Evolutionary conservation across 441 rosid species (phyloP).

Genomic region (Viola pubescens): DNA sequence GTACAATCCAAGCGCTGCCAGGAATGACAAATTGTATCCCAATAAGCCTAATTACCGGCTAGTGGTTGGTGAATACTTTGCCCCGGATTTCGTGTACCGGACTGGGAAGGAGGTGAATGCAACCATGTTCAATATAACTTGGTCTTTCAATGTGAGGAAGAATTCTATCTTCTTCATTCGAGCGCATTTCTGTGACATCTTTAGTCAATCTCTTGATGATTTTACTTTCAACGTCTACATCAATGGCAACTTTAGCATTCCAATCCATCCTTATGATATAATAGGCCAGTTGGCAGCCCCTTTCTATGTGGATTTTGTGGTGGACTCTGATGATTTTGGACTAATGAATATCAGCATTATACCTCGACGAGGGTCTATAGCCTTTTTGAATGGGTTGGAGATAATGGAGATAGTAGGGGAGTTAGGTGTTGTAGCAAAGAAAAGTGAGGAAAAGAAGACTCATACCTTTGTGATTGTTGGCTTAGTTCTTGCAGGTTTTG

Average conservation of each 20-base stretch:
- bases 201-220: constrained; percentile 20
- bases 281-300: constrained; percentile 18
- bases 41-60: constrained; percentile 20
- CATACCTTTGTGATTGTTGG: constrained; percentile 25
- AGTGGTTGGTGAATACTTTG: constrained; percentile 21
- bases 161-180: constrained; percentile 34
- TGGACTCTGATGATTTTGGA: constrained; percentile 43
- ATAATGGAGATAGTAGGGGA: constrained; percentile 36
- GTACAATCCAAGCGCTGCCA: constrained; percentile 21
- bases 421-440: constrained; percentile 1
- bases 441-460: constrained; percentile 12
- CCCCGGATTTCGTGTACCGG: constrained; percentile 36
- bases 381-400: constrained; percentile 52
- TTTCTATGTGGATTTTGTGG: constrained; percentile 36
- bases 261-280: constrained; percentile 11
- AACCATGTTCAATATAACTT: constrained; percentile 20
- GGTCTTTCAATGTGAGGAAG: constrained; percentile 29
- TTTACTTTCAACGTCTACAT: constrained; percentile 21
- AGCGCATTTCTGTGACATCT: constrained; percentile 46
- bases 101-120: constrained; percentile 38
- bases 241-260: constrained; percentile 9
- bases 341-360: constrained; percentile 37
- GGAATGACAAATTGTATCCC: background rate
- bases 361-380: constrained; percentile 17
- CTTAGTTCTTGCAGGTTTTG: constrained; percentile 30